Percentiles rank a stretch among this genome's conserved stretches.
These are phyloP conservation scores for Exophiala spinifera DNA, from an alignment of 2,329 filamentous ascomycete genomes.

Conservation along the genomic window DNA sequence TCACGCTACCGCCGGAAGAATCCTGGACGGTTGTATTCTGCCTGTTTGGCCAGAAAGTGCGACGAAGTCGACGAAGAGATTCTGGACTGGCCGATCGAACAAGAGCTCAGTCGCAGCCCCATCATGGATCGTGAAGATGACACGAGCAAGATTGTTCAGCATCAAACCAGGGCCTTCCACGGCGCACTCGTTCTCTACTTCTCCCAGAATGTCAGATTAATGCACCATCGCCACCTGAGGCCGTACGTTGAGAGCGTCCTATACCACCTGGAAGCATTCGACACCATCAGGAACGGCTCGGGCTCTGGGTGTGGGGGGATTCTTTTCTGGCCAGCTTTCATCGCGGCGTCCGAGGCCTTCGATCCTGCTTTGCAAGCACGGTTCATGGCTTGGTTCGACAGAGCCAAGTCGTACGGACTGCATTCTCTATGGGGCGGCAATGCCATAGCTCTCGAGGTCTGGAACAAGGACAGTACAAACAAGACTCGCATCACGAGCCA, in stretches of 20 bases:
- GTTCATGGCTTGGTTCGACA: slow-evolving; percentile 3
- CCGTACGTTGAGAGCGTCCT: slow-evolving; percentile 6
- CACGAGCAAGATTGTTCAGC: slow-evolving; percentile 2
- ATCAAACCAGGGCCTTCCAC: slow-evolving; percentile 9
- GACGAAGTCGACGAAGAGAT: slow-evolving; percentile 7
- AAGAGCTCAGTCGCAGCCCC: neutral
- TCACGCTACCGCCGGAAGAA: neutral
- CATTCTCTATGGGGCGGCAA: slow-evolving; percentile 1
- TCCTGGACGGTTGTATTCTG: neutral
- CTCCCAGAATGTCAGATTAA: slow-evolving; percentile 1
- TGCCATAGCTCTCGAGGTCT: slow-evolving; percentile 1
- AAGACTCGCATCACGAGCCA: slow-evolving; percentile 5
- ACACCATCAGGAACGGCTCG: slow-evolving; percentile 3
- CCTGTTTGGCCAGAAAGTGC: neutral
- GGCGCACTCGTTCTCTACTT: slow-evolving; percentile 5
- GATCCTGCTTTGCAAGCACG: slow-evolving; percentile 46
- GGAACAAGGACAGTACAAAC: neutral
- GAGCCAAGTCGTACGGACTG: slow-evolving; percentile 1
- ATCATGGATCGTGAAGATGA: slow-evolving; percentile 1
- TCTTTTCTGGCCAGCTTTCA: slow-evolving; percentile 33
- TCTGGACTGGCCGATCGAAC: slow-evolving; percentile 3
- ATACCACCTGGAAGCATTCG: slow-evolving; percentile 3
- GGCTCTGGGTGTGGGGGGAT: neutral
- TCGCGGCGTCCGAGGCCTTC: slow-evolving; percentile 48
- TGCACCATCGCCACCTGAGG: slow-evolving; percentile 4